phyloP scores from a whole-genome alignment of 1,284 basidiomycete species.

The Leccinum solheimii region DNA sequence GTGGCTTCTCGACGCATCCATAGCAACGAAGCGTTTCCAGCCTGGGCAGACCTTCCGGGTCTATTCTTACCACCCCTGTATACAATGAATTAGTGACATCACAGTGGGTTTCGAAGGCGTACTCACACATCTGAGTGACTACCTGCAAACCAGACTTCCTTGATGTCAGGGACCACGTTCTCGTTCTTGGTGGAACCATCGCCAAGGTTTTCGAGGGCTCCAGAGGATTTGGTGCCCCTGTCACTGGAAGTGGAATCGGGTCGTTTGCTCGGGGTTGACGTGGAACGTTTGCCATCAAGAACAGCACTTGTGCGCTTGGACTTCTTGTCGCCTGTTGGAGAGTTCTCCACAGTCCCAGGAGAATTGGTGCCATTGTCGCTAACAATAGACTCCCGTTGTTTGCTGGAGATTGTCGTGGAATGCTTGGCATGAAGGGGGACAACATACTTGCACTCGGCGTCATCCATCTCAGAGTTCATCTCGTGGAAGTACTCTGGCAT shows the following conservation, averaged over 20 bases:
- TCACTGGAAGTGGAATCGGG: not conserved
- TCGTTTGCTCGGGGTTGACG: not conserved
- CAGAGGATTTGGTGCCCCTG: not conserved
- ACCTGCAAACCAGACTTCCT: slow-evolving; percentile 1
- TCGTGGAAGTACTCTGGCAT: slow-evolving; percentile 1
- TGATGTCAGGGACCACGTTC: not conserved
- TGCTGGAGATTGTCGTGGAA: not conserved
- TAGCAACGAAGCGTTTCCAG: not conserved
- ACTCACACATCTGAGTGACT: not conserved
- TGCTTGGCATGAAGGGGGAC: not conserved
- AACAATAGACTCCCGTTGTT: not conserved
- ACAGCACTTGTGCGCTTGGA: not conserved
- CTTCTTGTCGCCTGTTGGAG: not conserved
- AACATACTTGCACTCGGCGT: not conserved
- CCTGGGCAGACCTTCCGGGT: not conserved
- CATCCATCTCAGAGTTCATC: not conserved
- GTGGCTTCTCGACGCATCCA: slow-evolving; percentile 1
- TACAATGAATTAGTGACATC: not conserved
- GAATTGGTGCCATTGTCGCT: not conserved
- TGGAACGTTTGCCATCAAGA: not conserved
- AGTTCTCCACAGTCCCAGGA: not conserved
- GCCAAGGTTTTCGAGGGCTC: not conserved
- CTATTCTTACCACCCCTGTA: not conserved
- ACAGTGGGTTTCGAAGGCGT: not conserved
- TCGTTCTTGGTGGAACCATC: not conserved